A percentile compares a stretch with the other conserved stretches of the same genome.
These are phyloP conservation scores for Coemansia sp. DNA, from an alignment of 192 early-diverging fungal species.

Conservation along the genomic window DNA sequence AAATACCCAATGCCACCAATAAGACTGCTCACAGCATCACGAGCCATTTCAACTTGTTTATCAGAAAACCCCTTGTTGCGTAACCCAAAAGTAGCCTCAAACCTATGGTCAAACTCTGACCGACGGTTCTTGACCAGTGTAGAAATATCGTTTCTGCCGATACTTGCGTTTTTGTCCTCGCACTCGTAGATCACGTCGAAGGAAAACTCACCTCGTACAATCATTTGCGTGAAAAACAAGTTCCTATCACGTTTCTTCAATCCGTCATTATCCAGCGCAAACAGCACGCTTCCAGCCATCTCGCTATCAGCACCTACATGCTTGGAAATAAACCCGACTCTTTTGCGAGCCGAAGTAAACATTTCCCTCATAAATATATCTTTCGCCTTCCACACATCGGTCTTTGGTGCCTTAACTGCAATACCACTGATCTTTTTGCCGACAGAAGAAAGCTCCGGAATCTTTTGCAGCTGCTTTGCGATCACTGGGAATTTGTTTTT, in stretches of 20 bases:
- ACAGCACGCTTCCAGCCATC: constrained; percentile 57
- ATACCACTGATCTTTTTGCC: constrained; percentile 16
- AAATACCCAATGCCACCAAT: constrained; percentile 85
- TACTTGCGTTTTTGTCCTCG: constrained; percentile 17
- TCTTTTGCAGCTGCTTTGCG: constrained; percentile 8
- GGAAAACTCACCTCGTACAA: constrained; percentile 35
- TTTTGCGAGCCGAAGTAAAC: constrained; percentile 10
- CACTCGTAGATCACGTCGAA: constrained; percentile 48
- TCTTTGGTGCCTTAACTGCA: constrained; percentile 23
- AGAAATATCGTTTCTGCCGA: constrained; percentile 25
- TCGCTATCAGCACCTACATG: constrained; percentile 12
- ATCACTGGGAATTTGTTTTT: constrained; percentile 22
- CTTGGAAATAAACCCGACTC: constrained; percentile 11
- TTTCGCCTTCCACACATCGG: constrained; percentile 37
- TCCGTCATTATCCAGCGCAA: constrained; percentile 57
- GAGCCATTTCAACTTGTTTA: constrained; percentile 68
- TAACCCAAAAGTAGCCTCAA: constrained; percentile 72
- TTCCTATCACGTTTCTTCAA: constrained; percentile 22
- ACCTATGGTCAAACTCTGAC: constrained; percentile 66
- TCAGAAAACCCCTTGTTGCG: constrained; percentile 60
- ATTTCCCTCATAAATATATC: constrained; percentile 28
- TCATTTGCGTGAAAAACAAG: constrained; percentile 38
- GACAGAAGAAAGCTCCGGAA: constrained; percentile 7
- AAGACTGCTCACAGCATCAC: constrained; percentile 76
- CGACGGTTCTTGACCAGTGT: constrained; percentile 20